Conservation (phyloP, 208 protist species). For the Leishmania major region DNA sequence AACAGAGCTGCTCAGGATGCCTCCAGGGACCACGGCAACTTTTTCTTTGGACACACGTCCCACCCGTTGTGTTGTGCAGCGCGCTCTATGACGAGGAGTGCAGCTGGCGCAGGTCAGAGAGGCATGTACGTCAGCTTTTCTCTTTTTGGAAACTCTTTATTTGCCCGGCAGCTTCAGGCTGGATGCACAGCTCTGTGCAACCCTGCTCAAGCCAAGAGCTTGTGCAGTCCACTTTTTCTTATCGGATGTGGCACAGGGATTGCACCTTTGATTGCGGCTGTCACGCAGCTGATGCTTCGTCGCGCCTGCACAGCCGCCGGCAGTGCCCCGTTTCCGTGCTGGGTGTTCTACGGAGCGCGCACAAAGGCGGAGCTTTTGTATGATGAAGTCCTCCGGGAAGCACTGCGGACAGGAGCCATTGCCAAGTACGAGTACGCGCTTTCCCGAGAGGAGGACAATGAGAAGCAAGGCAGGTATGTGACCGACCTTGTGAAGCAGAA, state of each 20-base stretch:
- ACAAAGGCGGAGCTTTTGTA: slow-evolving; percentile 67
- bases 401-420: slow-evolving; percentile 49
- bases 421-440: slow-evolving; percentile 59
- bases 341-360: slow-evolving; percentile 74
- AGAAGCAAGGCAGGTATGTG: slow-evolving; percentile 38
- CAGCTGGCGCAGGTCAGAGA: slow-evolving; percentile 2
- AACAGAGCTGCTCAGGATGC: slow-evolving; percentile 21
- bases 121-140: slow-evolving; percentile 57
- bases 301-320: slow-evolving; percentile 9
- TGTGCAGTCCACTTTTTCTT: slow-evolving; percentile 46
- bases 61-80: slow-evolving; percentile 33
- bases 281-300: slow-evolving; percentile 49
- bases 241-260: slow-evolving; percentile 83
- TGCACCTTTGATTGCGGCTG: slow-evolving; percentile 71
- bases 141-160: slow-evolving; percentile 59
- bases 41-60: slow-evolving; percentile 43
- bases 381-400: slow-evolving; percentile 54
- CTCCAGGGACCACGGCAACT: slow-evolving; percentile 1
- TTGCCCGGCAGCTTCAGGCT: slow-evolving; percentile 48
- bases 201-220: not conserved
- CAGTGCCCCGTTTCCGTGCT: slow-evolving; percentile 41
- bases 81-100: not conserved
- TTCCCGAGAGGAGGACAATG: slow-evolving; percentile 40
- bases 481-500: slow-evolving; percentile 63
- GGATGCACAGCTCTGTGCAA: slow-evolving; percentile 19